Evolutionary conservation across 106 monocot species (phyloP), one percentile per base, ranked within the genome.

Genomic region (Posidonia australis): DNA sequence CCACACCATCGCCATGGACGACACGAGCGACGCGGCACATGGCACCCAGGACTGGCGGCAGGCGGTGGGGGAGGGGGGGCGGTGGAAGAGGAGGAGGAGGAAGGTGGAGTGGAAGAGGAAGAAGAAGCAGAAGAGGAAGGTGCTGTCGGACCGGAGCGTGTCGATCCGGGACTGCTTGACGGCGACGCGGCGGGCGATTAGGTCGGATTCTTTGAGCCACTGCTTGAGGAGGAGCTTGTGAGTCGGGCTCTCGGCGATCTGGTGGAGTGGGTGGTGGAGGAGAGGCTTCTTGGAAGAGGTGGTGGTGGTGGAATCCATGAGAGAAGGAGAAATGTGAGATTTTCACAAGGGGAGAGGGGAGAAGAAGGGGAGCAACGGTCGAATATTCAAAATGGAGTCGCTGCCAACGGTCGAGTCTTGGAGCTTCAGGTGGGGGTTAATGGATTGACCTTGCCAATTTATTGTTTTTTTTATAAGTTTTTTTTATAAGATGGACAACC

Each of bases 211-310:
- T 48, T 90, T 86, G 6, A 83, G 71, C 90, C 90, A 90, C 66
- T 90, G 90, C 66, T 90, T 90, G 13, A 90, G 78, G 47, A 90
- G 86, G 65, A 90, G 90, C 66, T 75, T 79, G 83, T 90, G 78
- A 24, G 86, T 86, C 1, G 83, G 63, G 79, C 78, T 83, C 63
- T 79, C 79, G 2, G 91, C 91, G 60, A 92, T 92, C 65, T 92
- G 86, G 60, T 73, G 79, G 18, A 92, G 79, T 1, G 91, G 91
- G 72, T 92, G 90, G 13, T 25, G 64, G 29, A 17, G 16, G 29
- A 44, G 23, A 44, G 22, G 29, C 7, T 55, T 55, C 18, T 6
- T 64, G 10, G 10, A 10, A 22, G 25, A 0, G 46, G 44, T 26
- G 46, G 60, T n/a, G 46, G 25, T 6, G 46, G 44, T 26, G 46